phyloP scores from a whole-genome alignment of 2,329 filamentous ascomycete species.

The Shiraia bambusicola region DNA sequence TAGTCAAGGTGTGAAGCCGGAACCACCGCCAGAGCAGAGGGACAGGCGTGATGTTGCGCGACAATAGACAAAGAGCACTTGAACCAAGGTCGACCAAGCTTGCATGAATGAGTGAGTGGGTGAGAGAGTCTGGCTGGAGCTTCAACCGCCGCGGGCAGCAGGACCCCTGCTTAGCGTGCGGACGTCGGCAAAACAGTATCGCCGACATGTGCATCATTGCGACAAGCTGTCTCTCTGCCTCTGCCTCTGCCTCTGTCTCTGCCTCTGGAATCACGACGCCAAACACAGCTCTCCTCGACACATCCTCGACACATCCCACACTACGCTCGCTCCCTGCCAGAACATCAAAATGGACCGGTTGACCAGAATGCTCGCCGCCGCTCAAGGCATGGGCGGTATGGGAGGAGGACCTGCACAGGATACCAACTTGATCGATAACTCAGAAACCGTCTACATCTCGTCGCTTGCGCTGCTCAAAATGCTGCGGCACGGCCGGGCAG shows the following conservation, averaged over 20 bases:
- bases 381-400: constrained; percentile 68
- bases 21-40: too few relatives aligned
- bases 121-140: constrained; percentile 6
- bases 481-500: constrained; percentile 93
- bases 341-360: constrained; percentile 75
- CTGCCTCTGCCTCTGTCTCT: constrained; percentile 15
- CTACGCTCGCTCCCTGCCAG: too few relatives aligned
- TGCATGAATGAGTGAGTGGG: constrained; percentile 1
- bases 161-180: constrained; percentile 10
- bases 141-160: constrained; percentile 10
- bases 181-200: constrained; percentile 1
- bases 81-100: background rate
- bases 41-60: too few relatives aligned
- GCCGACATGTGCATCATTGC: background rate
- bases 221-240: too few relatives aligned
- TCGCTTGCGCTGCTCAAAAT: constrained; percentile 97
- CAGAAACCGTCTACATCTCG: constrained; percentile 98
- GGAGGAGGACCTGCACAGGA: constrained; percentile 58
- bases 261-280: constrained; percentile 2
- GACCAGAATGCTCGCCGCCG: constrained; percentile 80
- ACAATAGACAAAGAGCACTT: too few relatives aligned
- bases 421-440: constrained; percentile 95
- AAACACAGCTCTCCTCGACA: background rate
- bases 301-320: background rate
- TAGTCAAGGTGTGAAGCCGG: too few relatives aligned